Evolutionary conservation across 2,329 filamentous ascomycete species (phyloP), one percentile per base, ranked within the genome.

Genomic region (Aspergillus sp.): DNA sequence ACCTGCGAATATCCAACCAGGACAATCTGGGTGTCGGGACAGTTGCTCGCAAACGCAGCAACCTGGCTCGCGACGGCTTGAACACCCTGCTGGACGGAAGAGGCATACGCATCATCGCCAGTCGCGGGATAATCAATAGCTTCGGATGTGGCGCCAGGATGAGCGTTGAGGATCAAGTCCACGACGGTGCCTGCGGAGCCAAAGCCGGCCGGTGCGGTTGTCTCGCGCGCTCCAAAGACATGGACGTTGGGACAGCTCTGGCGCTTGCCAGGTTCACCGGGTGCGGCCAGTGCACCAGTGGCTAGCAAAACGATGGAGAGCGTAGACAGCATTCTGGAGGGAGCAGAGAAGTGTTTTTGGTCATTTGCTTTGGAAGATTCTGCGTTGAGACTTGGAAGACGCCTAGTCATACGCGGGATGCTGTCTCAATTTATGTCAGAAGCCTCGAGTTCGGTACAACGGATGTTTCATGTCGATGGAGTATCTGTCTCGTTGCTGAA

Each of bases 1-100:
- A 81, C 81, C 72, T 85, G 83, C 5, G 81, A 85, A 66, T 87
- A 87, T 32, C 84, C 84, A 38, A 86, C 80, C 31, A 86, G 69
- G 5, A 86, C 81, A 34, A 87, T 73, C 63, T 84, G 71, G 5
- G 82, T 81, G 61, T 68, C 70, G 9, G 84, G 83, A 62, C 83
- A 87, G 60, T 75, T 72, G 21, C 74, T 66, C 62, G 85, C 79
- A 64, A 82, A 84, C 25, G 71, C 68, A 44, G 82, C 87, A 2
- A 88, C 83, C 7, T 81, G 82, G 40, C 71, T 78, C 2, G 82
- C 78, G 3, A 85, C 84, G 11, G 84, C 83, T 9, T 72, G 63
- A 4, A 82, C 83, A 38, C 85, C 85, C 51, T 81, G 76, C 4
- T 72, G 64, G 0, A 81, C 83, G 6, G 84, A 87, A 59, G 77